Base-by-base conservation (phyloP, 1,284 basidiomycete genomes). In the Pisolithus thermaeus region DNA sequence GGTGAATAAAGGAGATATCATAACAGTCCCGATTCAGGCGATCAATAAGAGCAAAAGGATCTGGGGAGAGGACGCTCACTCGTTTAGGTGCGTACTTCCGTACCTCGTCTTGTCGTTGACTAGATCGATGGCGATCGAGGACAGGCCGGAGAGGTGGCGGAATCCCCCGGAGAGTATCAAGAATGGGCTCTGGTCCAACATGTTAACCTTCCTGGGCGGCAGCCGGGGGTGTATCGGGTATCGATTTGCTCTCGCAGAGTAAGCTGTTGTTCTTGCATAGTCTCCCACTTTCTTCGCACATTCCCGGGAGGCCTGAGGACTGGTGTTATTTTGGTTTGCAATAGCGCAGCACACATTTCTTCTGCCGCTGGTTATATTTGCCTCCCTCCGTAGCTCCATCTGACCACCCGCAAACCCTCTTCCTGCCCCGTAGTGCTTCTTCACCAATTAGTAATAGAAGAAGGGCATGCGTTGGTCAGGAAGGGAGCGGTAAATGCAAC, bases 181-280 rank as follows among this genome's bases (percentile, higher is more conserved):
- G 52, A 67, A 68, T 25, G 84, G 84, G 18, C 64, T 87, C 50
- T 85, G 78, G 67, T 77, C 81, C 2, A 80, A 82, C 59, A 75
- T 77, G 27, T 61, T 88, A 51, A 85, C 85, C 16, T 90, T 89
- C 69, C 67, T 86, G 45, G 76, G 74, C 55, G 78, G 78, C 50
- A 73, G 80, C 56, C 70, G 87, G 50, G 80, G 81, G 38, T 88
- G 85, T 63, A 86, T 88, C 58, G 84, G 86, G 7, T 87, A 80
- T 64, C 76, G 77, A 58, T 88, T 90, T 59, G 84, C 86, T 7
- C 59, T 90, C 43, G 74, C 75, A 25, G 84, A 90, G 82, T 83
- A 62, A 70, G 80, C 78, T 16, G 27, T 22, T 36, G 3, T 27
- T 30, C 18, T 35, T 51, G 20, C 14, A 12, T 43, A 27, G 51